These are phyloP conservation scores for Arachis monticola DNA, from an alignment of 331 rosid genomes.

Conservation along the genomic window DNA sequence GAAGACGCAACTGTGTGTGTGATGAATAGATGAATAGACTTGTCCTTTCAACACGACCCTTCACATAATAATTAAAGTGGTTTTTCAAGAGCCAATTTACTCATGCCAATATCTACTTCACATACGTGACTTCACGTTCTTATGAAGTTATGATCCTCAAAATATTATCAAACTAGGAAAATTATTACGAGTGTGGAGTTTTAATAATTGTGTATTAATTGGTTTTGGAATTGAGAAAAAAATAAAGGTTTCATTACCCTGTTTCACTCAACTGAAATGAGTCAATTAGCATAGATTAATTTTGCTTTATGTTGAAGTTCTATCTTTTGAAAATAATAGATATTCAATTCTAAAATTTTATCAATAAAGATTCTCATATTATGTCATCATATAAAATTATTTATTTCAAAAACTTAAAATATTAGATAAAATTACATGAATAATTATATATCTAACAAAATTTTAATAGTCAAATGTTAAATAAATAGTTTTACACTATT, in stretches of 20 bases:
- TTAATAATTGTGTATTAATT: constrained; percentile 14
- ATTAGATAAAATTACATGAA: too few relatives aligned
- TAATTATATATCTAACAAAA: too few relatives aligned
- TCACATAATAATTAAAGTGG: constrained; percentile 15
- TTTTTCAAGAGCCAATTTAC: constrained; percentile 6
- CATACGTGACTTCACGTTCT: constrained; percentile 32
- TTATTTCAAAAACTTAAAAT: too few relatives aligned
- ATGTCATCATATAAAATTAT: too few relatives aligned
- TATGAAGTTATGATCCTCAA: constrained; percentile 29
- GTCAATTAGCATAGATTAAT: too few relatives aligned
- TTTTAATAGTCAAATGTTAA: too few relatives aligned
- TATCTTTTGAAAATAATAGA: too few relatives aligned
- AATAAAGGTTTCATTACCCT: constrained; percentile 1
- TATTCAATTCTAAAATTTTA: too few relatives aligned
- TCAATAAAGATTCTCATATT: too few relatives aligned
- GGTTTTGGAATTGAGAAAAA: constrained; percentile 13
- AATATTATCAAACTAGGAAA: constrained; percentile 28
- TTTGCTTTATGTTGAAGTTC: too few relatives aligned
- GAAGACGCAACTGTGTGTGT: constrained; percentile 19
- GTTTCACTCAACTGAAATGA: too few relatives aligned
- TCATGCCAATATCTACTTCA: constrained; percentile 31
- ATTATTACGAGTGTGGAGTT: neutral
- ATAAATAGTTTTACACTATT: too few relatives aligned
- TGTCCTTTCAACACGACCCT: neutral
- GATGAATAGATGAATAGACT: constrained; percentile 22